Percentiles rank a stretch among this genome's conserved stretches.
Conservation (phyloP, 2,329 filamentous ascomycete species). For the Coniella vitis region DNA sequence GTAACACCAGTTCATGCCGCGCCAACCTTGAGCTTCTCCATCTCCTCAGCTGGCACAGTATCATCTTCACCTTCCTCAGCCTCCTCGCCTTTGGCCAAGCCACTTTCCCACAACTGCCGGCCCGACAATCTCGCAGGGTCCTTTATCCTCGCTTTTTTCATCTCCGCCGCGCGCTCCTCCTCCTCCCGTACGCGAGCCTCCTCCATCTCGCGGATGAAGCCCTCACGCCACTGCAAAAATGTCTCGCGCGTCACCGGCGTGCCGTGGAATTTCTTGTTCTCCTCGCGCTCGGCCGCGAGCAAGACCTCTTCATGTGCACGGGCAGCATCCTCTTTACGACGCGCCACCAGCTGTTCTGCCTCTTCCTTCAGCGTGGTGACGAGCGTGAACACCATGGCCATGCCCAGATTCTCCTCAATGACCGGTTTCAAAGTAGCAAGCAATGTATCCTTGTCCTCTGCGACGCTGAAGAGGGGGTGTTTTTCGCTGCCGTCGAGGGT, state of each 20-base stretch:
- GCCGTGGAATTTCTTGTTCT: slow-evolving; percentile 95
- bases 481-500: slow-evolving; percentile 61
- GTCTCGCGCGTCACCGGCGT: slow-evolving; percentile 80
- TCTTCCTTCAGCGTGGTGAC: slow-evolving; percentile 81
- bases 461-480: slow-evolving; percentile 70
- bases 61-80: slow-evolving; percentile 62
- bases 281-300: slow-evolving; percentile 68
- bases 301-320: slow-evolving; percentile 49
- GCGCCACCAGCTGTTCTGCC: slow-evolving; percentile 76
- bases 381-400: slow-evolving; percentile 95
- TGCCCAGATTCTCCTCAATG: slow-evolving; percentile 88
- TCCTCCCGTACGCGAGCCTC: slow-evolving; percentile 61
- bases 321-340: slow-evolving; percentile 60
- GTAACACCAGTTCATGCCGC: slow-evolving; percentile 34
- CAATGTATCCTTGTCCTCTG: slow-evolving; percentile 70
- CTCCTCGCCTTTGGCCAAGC: slow-evolving; percentile 60
- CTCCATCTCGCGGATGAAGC: slow-evolving; percentile 73
- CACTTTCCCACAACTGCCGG: slow-evolving; percentile 71
- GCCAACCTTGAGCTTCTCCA: slow-evolving; percentile 68
- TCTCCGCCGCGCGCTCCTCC: slow-evolving; percentile 74
- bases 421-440: slow-evolving; percentile 65
- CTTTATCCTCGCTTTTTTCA: slow-evolving; percentile 71
- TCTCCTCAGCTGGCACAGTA: slow-evolving; percentile 46
- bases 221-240: slow-evolving; percentile 76
- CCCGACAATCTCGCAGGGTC: slow-evolving; percentile 68